Evolutionary conservation across 2,329 filamentous ascomycete genomes (phyloP).

Genomic region (Trichoderma endophyticum): DNA sequence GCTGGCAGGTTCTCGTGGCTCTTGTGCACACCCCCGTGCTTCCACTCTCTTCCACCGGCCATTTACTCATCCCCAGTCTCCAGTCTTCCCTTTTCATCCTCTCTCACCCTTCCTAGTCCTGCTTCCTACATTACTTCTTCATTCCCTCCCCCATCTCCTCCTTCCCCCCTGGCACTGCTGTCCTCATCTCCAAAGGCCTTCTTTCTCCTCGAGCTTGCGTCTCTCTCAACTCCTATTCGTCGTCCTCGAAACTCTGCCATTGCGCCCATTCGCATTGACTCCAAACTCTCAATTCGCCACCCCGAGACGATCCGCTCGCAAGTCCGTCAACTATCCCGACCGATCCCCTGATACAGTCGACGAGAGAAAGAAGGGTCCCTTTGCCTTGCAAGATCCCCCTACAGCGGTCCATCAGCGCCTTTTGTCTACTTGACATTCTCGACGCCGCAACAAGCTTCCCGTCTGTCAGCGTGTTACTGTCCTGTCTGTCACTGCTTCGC

Average conservation of each 20-base stretch:
- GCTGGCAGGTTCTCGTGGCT: constrained; percentile 19
- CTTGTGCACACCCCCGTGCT: constrained; percentile 24
- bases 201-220: constrained; percentile 37
- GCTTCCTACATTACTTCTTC: constrained; percentile 26
- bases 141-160: constrained; percentile 30
- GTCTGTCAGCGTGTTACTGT: background rate
- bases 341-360: constrained; percentile 18
- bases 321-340: constrained; percentile 10
- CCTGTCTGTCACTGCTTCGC: constrained; percentile 8
- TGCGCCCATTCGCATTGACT: constrained; percentile 20
- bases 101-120: constrained; percentile 29
- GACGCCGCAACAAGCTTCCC: background rate
- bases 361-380: constrained; percentile 35
- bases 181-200: constrained; percentile 32
- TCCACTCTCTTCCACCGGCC: constrained; percentile 34
- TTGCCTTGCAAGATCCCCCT: background rate
- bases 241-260: constrained; percentile 17
- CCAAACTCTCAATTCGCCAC: constrained; percentile 25
- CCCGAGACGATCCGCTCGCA: constrained; percentile 21
- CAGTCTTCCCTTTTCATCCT: constrained; percentile 28
- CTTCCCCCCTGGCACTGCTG: constrained; percentile 29
- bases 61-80: constrained; percentile 19
- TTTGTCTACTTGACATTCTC: background rate
- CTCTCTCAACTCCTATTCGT: constrained; percentile 11
- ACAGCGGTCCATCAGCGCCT: constrained; percentile 2